Base-by-base conservation (phyloP, 345 rosid genomes). In the Capsella bursapastoris region DNA sequence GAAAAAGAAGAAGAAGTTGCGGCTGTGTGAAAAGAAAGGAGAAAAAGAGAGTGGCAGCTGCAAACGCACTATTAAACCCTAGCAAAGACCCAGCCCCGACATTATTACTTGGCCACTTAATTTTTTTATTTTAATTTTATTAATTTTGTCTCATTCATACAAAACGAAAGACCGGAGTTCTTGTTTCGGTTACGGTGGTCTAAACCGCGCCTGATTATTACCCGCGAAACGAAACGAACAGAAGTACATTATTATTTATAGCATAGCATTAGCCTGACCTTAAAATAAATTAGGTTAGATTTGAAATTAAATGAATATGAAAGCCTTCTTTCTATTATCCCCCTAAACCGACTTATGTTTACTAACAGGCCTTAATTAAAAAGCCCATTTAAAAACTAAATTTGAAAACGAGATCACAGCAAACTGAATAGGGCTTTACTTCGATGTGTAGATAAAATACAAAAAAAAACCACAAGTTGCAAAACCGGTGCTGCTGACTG, bases 11-110 rank as follows among this genome's bases (percentile, higher is more conserved):
- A 16, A 7, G 14, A 53, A 53, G 10, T 74, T 66, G 25, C 85
- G 86, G 86, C 92, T 69, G 79, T 81, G 83, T 82, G 69, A 64
- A 52, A 61, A 27, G 48, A 59, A 3, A 59, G 0, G 29, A 68
- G 81, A 10, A 44, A 64, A 22, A 64, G 31, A 14, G 8, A 32
- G 43, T 31, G 13, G 12, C 16, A 43, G 6, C 80, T 53, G 71
- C n/a, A 49, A 49, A 61, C 71, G 79, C 71, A 41, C 74, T 75
- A 81, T 75, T 82, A 85, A 90, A 88, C 96, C 96, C 96, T 88
- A 84, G 32, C 85, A 28, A 25, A 73, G 49, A 66, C 70, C 31
- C 74, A 62, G 10, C 68, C 47, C 15, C 28, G 22, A 75, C 59
- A 48, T 15, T 49, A 70, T 44, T 7, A 63, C 43, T 45, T 27